Evolutionary conservation across 192 early-diverging fungal species (phyloP).

Genomic region (Cladochytrium replicatum): DNA sequence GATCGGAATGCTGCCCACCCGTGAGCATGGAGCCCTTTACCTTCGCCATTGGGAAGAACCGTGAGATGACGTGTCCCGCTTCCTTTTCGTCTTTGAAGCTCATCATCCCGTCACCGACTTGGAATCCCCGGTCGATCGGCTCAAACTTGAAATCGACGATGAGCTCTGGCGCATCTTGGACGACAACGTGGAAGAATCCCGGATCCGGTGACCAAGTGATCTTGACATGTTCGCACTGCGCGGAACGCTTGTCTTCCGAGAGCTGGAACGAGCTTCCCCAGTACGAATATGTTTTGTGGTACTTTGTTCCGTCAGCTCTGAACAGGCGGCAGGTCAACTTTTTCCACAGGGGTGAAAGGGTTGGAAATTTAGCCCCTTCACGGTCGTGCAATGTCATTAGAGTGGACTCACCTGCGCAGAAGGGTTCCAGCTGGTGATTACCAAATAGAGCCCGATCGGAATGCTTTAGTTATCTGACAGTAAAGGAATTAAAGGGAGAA

Average conservation of each 20-base stretch:
- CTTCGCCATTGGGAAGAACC: constrained; percentile 72
- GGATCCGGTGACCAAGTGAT: constrained; percentile 41
- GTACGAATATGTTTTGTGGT: constrained; percentile 52
- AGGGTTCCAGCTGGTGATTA: background rate
- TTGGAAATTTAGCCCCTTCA: constrained; percentile 10
- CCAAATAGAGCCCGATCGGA: too few species aligned
- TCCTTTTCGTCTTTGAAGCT: constrained; percentile 46
- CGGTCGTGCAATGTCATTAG: constrained; percentile 5
- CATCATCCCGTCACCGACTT: constrained; percentile 74
- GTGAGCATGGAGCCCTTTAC: constrained; percentile 65
- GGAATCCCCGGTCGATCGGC: constrained; percentile 58
- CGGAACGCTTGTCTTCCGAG: constrained; percentile 62
- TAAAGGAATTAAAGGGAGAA: background rate
- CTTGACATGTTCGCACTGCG: constrained; percentile 61
- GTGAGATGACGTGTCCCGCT: constrained; percentile 57
- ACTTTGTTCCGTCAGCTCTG: constrained; percentile 46
- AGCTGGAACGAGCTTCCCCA: constrained; percentile 63
- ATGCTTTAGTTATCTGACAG: background rate
- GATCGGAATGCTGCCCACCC: constrained; percentile 53
- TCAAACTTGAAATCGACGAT: constrained; percentile 59
- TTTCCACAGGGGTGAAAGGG: background rate
- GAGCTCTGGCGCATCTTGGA: constrained; percentile 37
- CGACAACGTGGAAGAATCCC: constrained; percentile 36
- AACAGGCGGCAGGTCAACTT: constrained; percentile 69
- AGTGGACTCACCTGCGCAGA: constrained; percentile 1